Percentiles rank a stretch among this genome's conserved stretches.
phyloP scores from a whole-genome alignment of 805 yeast genomes.

The Candida sonorensis region DNA sequence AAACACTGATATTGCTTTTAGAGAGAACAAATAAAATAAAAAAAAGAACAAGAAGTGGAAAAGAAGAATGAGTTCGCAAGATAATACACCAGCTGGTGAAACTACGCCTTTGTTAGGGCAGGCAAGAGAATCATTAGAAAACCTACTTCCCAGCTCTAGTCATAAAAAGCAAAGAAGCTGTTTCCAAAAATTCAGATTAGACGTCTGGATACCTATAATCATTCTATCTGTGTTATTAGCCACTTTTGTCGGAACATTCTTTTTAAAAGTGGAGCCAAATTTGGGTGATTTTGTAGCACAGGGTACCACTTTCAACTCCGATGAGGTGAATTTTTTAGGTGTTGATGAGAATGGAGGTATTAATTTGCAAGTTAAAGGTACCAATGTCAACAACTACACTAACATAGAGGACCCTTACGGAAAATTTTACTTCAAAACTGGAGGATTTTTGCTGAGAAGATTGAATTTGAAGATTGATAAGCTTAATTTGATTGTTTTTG shows the following conservation, averaged over 20 bases:
- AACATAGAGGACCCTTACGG: constrained; percentile 22
- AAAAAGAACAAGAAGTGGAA: no score
- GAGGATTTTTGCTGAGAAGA: constrained; percentile 25
- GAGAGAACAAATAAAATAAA: no score
- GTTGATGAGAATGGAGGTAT: constrained; percentile 28
- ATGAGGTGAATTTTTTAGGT: constrained; percentile 25
- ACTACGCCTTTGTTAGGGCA: constrained; percentile 12
- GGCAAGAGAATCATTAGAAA: constrained; percentile 9
- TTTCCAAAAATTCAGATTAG: constrained; percentile 14
- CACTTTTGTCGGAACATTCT: constrained; percentile 6
- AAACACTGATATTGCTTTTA: no score
- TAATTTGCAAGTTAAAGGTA: constrained; percentile 26
- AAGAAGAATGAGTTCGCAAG: no score
- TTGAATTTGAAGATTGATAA: constrained; percentile 26
- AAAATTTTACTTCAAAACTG: constrained; percentile 23
- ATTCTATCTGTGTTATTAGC: constrained; percentile 9
- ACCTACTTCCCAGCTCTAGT: constrained; percentile 7
- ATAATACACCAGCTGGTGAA: no score
- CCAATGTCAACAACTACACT: constrained; percentile 25
- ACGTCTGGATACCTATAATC: constrained; percentile 21
- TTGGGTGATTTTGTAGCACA: constrained; percentile 26
- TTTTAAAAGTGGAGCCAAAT: constrained; percentile 17
- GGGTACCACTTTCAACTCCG: constrained; percentile 26
- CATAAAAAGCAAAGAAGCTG: constrained; percentile 1
- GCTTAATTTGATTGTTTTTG: constrained; percentile 23